Evolutionary conservation across 495 filamentous ascomycete genomes (phyloP).

Genomic region (Alectoria sarmentosa): DNA sequence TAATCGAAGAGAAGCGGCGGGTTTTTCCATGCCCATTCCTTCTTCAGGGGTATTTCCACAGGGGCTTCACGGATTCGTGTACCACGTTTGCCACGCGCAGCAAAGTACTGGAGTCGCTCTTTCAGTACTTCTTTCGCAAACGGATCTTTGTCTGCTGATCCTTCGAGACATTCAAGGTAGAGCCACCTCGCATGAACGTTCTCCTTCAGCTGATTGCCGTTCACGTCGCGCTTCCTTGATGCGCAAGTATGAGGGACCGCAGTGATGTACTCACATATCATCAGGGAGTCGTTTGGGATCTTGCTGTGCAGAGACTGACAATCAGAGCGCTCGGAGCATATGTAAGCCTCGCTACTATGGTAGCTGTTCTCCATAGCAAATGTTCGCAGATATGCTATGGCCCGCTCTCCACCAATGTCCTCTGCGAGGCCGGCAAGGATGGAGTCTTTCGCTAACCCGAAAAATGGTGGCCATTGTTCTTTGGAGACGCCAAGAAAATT

Average conservation of each 20-base stretch:
- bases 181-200: conserved; percentile 10
- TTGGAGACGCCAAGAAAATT: conserved; percentile 3
- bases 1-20: conserved; percentile 3
- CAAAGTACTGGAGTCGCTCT: neutral
- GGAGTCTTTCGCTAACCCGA: conserved; percentile 3
- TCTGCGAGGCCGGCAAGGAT: conserved; percentile 9
- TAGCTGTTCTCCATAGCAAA: conserved; percentile 1
- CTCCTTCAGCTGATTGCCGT: neutral
- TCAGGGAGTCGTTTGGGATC: neutral
- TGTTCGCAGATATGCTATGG: conserved; percentile 9
- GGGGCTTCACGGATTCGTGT: neutral
- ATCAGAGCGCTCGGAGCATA: no score
- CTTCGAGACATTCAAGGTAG: neutral
- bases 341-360: neutral
- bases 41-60: neutral
- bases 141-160: neutral
- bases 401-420: conserved; percentile 6
- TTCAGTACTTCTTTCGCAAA: neutral
- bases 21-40: conserved; percentile 3
- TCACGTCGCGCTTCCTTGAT: conserved; percentile 10
- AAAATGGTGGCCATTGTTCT: neutral
- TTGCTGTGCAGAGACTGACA: neutral
- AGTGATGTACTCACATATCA: conserved; percentile 10
- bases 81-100: neutral
- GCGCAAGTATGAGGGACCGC: conserved; percentile 9